phyloP scores from a whole-genome alignment of 805 yeast genomes.

The Vanderwaltozyma yarrowii region DNA sequence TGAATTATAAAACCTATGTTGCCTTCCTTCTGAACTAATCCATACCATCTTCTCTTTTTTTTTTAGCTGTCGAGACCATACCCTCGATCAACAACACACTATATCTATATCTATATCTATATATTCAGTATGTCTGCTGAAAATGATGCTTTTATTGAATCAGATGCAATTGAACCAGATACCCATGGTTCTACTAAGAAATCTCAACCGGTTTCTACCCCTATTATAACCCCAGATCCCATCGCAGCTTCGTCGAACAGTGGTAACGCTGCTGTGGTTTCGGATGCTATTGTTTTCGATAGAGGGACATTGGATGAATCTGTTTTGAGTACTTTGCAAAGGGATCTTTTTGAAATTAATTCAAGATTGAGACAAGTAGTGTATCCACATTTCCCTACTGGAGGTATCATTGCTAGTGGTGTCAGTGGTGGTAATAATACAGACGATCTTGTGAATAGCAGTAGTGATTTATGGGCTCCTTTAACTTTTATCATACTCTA shows the following conservation, averaged over 20 bases:
- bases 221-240: no score
- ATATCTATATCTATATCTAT: no score
- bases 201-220: no score
- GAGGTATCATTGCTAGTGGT: no score
- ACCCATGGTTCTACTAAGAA: no score
- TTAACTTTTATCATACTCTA: constrained; percentile 23
- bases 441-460: constrained; percentile 8
- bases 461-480: constrained; percentile 31
- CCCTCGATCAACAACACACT: no score
- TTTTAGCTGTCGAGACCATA: not conserved
- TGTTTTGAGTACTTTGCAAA: constrained; percentile 19
- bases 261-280: no score
- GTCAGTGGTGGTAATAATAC: no score
- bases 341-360: constrained; percentile 26
- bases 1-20: constrained; percentile 31
- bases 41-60: constrained; percentile 3
- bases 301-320: constrained; percentile 30
- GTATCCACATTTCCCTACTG: constrained; percentile 23
- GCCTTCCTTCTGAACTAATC: constrained; percentile 31
- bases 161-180: constrained; percentile 22
- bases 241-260: no score
- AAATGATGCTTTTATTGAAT: constrained; percentile 14
- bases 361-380: constrained; percentile 25
- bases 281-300: not conserved
- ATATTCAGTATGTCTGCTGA: not conserved